A percentile compares a stretch with the other conserved stretches of the same genome.
phyloP scores from a whole-genome alignment of 2,329 filamentous ascomycete species.

The Myriangium duriaei region DNA sequence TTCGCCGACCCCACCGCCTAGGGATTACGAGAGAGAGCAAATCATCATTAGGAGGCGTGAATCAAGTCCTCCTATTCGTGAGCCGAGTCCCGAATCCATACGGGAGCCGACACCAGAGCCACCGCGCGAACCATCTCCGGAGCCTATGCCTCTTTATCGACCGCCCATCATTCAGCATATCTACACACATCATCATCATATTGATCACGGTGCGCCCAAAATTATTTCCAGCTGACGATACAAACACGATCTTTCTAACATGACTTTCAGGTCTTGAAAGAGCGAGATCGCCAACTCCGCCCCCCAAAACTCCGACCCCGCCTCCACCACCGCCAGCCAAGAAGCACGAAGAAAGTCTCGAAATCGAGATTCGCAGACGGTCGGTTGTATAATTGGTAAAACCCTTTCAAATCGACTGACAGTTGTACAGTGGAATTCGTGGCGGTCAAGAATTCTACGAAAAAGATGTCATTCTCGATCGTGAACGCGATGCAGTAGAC shows the following conservation, averaged over 20 bases:
- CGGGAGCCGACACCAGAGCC: conserved; percentile 15
- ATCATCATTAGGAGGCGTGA: conserved; percentile 37
- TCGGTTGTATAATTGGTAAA: conserved; percentile 20
- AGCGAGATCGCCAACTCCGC: conserved; percentile 37
- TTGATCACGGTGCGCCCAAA: conserved; percentile 79
- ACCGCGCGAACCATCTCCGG: conserved; percentile 41
- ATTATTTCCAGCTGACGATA: too few species aligned
- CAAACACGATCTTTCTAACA: neutral
- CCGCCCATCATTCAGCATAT: conserved; percentile 80
- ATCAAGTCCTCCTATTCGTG: conserved; percentile 20
- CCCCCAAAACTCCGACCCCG: conserved; percentile 26
- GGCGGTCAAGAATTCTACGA: conserved; percentile 45
- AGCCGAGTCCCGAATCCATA: conserved; percentile 15
- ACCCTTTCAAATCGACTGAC: conserved; percentile 2
- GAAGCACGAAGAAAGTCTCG: conserved; percentile 37
- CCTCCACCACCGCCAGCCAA: conserved; percentile 3
- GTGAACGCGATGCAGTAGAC: conserved; percentile 15
- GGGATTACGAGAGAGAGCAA: conserved; percentile 25
- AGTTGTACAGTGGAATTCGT: conserved; percentile 27
- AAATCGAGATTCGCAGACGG: conserved; percentile 45
- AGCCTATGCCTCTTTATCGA: conserved; percentile 40
- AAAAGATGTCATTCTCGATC: conserved; percentile 51
- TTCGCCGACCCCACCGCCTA: conserved; percentile 20
- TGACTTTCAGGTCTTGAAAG: conserved; percentile 30
- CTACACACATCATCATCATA: conserved; percentile 76